These are phyloP conservation scores for Emergomyces orientalis DNA, from an alignment of 2,329 filamentous ascomycete species.

Conservation along the genomic window DNA sequence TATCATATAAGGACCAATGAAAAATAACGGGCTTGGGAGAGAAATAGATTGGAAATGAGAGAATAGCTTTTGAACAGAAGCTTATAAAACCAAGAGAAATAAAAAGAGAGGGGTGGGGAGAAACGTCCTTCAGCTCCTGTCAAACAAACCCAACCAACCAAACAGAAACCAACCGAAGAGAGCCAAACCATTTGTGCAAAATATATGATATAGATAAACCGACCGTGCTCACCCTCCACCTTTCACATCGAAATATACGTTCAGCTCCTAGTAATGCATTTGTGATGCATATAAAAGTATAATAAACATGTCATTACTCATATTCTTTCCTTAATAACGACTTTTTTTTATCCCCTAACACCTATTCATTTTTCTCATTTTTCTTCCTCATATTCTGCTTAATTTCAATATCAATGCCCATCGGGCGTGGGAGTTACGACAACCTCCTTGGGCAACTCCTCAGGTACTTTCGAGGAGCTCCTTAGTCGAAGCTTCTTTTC, in stretches of 20 bases:
- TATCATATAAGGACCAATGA: not conserved
- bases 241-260: not conserved
- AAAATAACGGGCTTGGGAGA: not conserved
- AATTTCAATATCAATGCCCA: not conserved
- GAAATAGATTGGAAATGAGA: not conserved
- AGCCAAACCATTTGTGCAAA: not conserved
- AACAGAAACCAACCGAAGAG: not conserved
- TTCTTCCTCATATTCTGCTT: not conserved
- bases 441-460: not conserved
- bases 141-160: not conserved
- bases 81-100: not conserved
- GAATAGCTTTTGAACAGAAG: not conserved
- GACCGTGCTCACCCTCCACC: not conserved
- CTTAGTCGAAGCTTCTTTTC: constrained; percentile 42
- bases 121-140: not conserved
- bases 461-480: not conserved
- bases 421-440: not conserved
- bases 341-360: not conserved
- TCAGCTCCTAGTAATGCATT: not conserved
- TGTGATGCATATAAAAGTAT: not conserved
- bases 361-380: not conserved
- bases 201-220: not conserved
- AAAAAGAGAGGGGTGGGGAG: not conserved
- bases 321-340: not conserved
- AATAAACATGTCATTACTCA: not conserved